Evolutionary conservation across 1,284 basidiomycete genomes (phyloP).

Genomic region (Malassezia nana): DNA sequence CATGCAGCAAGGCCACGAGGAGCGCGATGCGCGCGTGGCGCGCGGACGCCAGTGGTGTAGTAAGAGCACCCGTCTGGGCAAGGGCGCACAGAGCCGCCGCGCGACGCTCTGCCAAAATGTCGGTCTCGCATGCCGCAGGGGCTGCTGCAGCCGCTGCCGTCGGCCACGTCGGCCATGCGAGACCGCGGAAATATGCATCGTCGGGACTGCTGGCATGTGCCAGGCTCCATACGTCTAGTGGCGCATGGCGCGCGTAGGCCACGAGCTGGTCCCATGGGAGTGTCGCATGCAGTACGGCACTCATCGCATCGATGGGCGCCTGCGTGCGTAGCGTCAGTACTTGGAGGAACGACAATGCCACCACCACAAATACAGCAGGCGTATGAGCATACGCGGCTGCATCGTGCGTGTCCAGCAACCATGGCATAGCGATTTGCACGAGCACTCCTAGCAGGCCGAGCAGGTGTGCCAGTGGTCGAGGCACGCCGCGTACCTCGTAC

Average conservation of each 20-base stretch:
- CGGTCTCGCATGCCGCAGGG: neutral
- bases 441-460: conserved; percentile 33
- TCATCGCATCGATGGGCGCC: conserved; percentile 46
- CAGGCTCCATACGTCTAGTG: conserved; percentile 4
- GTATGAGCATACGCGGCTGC: conserved; percentile 1
- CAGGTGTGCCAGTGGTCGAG: neutral
- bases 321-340: conserved; percentile 22
- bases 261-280: conserved; percentile 73
- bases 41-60: neutral
- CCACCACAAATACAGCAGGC: conserved; percentile 66
- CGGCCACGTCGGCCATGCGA: conserved; percentile 61
- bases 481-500: neutral
- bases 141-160: neutral
- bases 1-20: neutral
- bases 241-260: conserved; percentile 2
- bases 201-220: conserved; percentile 59
- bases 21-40: conserved; percentile 10
- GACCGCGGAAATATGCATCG: conserved; percentile 88
- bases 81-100: neutral
- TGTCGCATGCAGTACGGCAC: conserved; percentile 60
- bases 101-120: conserved; percentile 6
- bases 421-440: conserved; percentile 62
- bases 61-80: neutral
- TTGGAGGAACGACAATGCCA: conserved; percentile 59
- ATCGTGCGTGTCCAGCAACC: conserved; percentile 66